Evolutionary conservation across 1,284 basidiomycete species (phyloP), one percentile per base, ranked within the genome.

Genomic region (Fereydounia khargensis): DNA sequence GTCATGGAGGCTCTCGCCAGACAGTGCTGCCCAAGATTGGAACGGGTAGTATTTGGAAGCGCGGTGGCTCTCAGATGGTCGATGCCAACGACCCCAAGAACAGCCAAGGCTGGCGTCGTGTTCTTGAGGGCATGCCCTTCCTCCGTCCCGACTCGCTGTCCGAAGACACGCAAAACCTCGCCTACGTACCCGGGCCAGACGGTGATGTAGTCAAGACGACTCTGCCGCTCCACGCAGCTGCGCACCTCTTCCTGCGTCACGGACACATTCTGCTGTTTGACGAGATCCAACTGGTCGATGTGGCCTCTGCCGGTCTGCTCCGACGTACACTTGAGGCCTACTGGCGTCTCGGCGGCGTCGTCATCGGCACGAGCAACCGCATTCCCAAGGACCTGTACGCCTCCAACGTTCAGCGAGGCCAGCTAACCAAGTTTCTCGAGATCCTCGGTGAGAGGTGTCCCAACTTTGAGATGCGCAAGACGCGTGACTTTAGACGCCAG

Each of bases 311-410:
- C 1, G 73, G 74, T 0, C 78, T 87, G 11, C 79, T 87, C 3
- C 81, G 84, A n/a, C 82, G 86, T 47, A 85, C 87, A 2, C 73
- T 87, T 6, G 82, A 83, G 19, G 86, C 84, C 82, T 88, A 84
- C 67, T 87, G 85, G 85, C 80, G 85, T 3, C 80, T 87, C 61
- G 86, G 86, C 14, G 86, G 86, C 1, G 82, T 87, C 14, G 79
- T 87, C 24, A 79, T 82, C 3, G 80, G 79, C 1, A 81, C 79
- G 39, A 79, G 78, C 31, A 86, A 86, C 70, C 81, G 83, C 38
- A 79, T 85, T 6, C 84, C 84, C 0, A 83, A 84, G 47, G 84
- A 87, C 62, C 77, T 86, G 10, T 87, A 86, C 76, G 81, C 82
- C 67, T 83, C 85, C 66, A 85, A 85, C 10, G 83, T 86, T 0